Evolutionary conservation across 1,139 yeast species (phyloP).

Genomic region (Kurtzmaniella quercitrusa): DNA sequence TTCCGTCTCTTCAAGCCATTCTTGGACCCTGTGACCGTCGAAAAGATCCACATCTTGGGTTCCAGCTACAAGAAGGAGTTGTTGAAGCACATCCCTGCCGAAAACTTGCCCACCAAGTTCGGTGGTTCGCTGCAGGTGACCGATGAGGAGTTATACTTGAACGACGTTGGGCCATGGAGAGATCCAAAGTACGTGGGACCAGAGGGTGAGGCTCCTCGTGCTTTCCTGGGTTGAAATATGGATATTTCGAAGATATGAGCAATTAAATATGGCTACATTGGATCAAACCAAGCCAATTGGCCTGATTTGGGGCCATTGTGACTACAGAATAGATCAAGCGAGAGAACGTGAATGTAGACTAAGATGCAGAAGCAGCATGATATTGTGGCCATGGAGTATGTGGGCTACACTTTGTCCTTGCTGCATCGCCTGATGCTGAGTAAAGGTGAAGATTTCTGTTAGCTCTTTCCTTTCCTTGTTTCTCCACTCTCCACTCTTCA

Average conservation of each 20-base stretch:
- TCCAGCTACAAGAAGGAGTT: conserved; percentile 74
- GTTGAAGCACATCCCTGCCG: conserved; percentile 87
- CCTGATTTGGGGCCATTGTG: no score
- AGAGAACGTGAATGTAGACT: no score
- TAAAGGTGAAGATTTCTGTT: no score
- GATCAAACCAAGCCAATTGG: no score
- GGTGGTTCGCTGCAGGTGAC: conserved; percentile 75
- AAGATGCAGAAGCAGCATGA: no score
- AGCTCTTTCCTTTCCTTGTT: no score
- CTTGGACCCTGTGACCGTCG: conserved; percentile 96
- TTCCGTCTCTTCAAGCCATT: conserved; percentile 88
- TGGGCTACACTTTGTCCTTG: no score
- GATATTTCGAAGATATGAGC: background rate
- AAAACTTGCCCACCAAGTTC: conserved; percentile 84
- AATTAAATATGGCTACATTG: background rate
- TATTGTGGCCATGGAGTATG: no score
- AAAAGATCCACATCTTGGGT: conserved; percentile 88
- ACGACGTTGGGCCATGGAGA: conserved; percentile 98
- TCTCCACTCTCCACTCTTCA: no score
- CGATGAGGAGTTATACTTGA: conserved; percentile 77
- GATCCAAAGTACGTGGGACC: conserved; percentile 79
- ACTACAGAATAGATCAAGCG: no score
- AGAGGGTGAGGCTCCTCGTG: conserved; percentile 79
- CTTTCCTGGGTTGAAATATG: conserved; percentile 18
- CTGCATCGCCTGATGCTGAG: no score